These are phyloP conservation scores for Sanghuangporus sanghuang DNA, from an alignment of 1,284 basidiomycete species.

Conservation along the genomic window DNA sequence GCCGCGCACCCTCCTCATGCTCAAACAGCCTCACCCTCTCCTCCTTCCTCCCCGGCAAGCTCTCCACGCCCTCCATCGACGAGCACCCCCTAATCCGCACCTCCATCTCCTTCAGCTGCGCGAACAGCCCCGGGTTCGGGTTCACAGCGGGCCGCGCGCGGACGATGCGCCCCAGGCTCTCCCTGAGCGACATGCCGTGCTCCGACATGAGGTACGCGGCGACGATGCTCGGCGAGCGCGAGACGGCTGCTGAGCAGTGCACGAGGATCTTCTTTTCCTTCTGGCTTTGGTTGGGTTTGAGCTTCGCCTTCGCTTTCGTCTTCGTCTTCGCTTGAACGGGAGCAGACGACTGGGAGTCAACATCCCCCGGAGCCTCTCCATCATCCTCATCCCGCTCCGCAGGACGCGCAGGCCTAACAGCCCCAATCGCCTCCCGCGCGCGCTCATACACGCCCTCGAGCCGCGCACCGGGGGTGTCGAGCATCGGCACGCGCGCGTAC, in stretches of 20 bases:
- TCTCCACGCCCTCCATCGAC: neutral
- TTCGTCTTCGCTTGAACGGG: too few relatives aligned
- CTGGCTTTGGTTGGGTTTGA: too few relatives aligned
- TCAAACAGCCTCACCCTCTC: neutral
- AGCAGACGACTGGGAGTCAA: too few relatives aligned
- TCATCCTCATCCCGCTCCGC: too few relatives aligned
- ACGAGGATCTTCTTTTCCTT: slow-evolving; percentile 41
- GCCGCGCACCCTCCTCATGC: neutral
- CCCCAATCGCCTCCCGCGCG: neutral
- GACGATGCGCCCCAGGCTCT: slow-evolving; percentile 30
- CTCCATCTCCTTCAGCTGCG: slow-evolving; percentile 35
- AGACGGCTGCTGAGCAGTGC: slow-evolving; percentile 47
- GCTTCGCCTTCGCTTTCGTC: too few relatives aligned
- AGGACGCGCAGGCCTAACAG: neutral
- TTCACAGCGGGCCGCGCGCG: slow-evolving; percentile 28
- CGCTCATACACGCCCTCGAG: neutral
- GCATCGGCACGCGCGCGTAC: neutral
- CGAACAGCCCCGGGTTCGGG: slow-evolving; percentile 36
- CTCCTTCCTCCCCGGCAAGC: neutral
- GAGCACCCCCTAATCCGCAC: slow-evolving; percentile 21
- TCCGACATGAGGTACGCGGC: slow-evolving; percentile 45
- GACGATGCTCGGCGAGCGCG: slow-evolving; percentile 44
- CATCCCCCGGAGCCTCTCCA: too few relatives aligned
- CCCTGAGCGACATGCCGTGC: slow-evolving; percentile 29
- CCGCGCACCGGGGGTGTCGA: neutral